These are phyloP conservation scores for Leishmania turanica DNA, from an alignment of 208 protist genomes.

Conservation along the genomic window DNA sequence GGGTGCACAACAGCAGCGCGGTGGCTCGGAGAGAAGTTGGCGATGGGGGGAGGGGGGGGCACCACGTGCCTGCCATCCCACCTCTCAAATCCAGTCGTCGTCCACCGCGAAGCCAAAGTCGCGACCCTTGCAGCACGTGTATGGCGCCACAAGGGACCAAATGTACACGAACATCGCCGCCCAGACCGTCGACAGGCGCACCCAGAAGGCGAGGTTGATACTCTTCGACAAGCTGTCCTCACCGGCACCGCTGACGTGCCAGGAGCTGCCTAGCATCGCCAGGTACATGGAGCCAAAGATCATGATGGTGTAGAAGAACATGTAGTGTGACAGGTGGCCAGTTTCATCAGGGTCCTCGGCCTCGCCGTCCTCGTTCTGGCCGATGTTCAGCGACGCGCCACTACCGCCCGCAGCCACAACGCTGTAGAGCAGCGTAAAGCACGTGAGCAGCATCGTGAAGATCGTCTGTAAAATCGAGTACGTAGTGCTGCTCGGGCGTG, in stretches of 20 bases:
- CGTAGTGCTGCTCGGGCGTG: constrained; percentile 15
- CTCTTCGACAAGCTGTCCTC: constrained; percentile 46
- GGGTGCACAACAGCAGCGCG: neutral
- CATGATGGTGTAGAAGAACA: constrained; percentile 95
- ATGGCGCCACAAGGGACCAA: constrained; percentile 93
- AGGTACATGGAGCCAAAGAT: constrained; percentile 95
- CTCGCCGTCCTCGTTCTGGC: constrained; percentile 68
- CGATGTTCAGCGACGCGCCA: constrained; percentile 55
- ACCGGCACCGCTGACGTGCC: constrained; percentile 82
- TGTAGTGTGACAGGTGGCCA: constrained; percentile 86
- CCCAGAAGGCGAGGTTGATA: constrained; percentile 88
- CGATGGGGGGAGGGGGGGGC: neutral
- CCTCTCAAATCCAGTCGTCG: constrained; percentile 46
- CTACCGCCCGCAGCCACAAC: constrained; percentile 79
- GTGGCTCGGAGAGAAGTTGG: neutral
- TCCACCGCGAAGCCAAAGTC: constrained; percentile 85
- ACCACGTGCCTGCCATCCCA: too few species aligned
- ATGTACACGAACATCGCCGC: constrained; percentile 84
- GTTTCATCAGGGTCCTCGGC: constrained; percentile 77
- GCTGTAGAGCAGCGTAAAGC: constrained; percentile 78
- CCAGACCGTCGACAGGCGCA: constrained; percentile 89
- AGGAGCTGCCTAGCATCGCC: constrained; percentile 92
- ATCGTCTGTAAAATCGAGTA: constrained; percentile 68
- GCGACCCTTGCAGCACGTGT: constrained; percentile 87
- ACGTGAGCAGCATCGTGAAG: constrained; percentile 43